phyloP scores from a whole-genome alignment of 345 rosid species.

The Schrenkiella parvula region DNA sequence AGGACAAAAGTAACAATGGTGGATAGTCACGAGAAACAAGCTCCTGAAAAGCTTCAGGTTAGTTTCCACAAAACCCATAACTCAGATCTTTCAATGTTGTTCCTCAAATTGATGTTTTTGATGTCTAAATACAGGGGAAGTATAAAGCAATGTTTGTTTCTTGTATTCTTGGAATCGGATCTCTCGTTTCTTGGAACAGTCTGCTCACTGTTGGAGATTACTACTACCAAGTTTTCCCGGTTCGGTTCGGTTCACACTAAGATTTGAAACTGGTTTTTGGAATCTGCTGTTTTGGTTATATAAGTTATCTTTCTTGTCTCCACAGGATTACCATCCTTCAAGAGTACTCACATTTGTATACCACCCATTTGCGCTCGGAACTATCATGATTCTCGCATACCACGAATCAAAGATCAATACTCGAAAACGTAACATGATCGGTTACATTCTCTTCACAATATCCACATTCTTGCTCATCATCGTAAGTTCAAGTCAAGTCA shows the following conservation, averaged over 20 bases:
- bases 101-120: neutral
- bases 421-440: slow-evolving; percentile 51
- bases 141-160: slow-evolving; percentile 51
- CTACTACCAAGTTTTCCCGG: slow-evolving; percentile 61
- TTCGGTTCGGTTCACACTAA: slow-evolving; percentile 42
- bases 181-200: slow-evolving; percentile 78
- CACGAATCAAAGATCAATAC: slow-evolving; percentile 61
- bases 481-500: slow-evolving; percentile 38
- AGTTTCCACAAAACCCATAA: neutral
- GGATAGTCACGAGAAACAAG: slow-evolving; percentile 1
- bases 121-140: slow-evolving; percentile 49
- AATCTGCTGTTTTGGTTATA: neutral
- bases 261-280: neutral
- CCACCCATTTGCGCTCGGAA: slow-evolving; percentile 63
- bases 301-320: neutral
- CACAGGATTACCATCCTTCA: slow-evolving; percentile 76
- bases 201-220: slow-evolving; percentile 79
- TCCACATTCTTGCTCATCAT: slow-evolving; percentile 59
- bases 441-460: slow-evolving; percentile 56
- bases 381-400: slow-evolving; percentile 52
- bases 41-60: slow-evolving; percentile 22
- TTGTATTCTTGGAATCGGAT: slow-evolving; percentile 76
- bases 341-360: slow-evolving; percentile 77
- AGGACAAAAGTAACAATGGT: neutral
- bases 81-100: neutral